These are phyloP conservation scores for Fragaria vesca DNA, from an alignment of 306 rosid species.

Conservation along the genomic window DNA sequence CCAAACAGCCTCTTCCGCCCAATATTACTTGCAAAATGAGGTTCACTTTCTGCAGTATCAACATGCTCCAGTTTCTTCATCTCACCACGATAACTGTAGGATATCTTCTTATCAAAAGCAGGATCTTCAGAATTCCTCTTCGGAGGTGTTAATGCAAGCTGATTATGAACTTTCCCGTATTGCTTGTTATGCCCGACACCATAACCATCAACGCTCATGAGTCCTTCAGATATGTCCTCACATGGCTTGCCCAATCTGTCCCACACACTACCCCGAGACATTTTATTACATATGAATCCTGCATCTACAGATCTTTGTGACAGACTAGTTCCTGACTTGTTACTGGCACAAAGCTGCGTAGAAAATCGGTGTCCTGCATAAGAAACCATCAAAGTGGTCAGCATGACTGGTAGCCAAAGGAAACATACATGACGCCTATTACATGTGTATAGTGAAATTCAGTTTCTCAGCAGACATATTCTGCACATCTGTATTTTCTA, in stretches of 20 bases:
- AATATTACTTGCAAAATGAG: constrained; percentile 13
- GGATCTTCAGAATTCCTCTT: constrained; percentile 12
- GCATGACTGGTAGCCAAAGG: constrained; percentile 1
- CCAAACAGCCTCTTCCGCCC: constrained; percentile 32
- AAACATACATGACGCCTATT: neutral
- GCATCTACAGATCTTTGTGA: neutral
- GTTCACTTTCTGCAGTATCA: constrained; percentile 3
- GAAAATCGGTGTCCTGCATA: constrained; percentile 14
- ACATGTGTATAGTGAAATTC: neutral
- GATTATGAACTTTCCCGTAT: neutral
- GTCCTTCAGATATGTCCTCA: constrained; percentile 14
- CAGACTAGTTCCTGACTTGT: constrained; percentile 5
- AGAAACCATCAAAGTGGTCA: neutral
- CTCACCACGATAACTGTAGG: constrained; percentile 4
- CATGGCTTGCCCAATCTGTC: constrained; percentile 33
- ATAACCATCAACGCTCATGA: neutral
- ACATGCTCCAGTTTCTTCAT: constrained; percentile 1
- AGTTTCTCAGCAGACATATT: neutral
- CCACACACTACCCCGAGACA: constrained; percentile 27
- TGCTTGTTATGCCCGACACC: constrained; percentile 1
- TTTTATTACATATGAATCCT: neutral
- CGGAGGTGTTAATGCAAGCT: neutral
- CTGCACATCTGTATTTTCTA: neutral
- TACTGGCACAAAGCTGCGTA: neutral
- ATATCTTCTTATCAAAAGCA: neutral